These are phyloP conservation scores for Prosopis cineraria DNA, from an alignment of 306 rosid genomes.

Conservation along the genomic window DNA sequence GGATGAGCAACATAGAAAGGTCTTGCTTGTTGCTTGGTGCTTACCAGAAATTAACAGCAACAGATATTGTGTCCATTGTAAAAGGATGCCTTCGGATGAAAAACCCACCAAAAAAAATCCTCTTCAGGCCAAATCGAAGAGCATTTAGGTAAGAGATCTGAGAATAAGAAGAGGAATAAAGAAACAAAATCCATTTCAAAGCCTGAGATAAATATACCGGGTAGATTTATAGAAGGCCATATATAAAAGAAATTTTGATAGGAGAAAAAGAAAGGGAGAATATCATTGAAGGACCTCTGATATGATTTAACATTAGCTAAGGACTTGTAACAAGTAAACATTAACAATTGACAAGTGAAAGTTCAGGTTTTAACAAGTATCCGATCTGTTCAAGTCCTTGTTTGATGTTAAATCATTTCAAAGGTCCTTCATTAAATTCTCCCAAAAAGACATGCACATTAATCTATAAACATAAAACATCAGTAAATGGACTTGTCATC, in stretches of 20 bases:
- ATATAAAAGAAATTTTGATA: background rate
- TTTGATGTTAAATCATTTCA: no score
- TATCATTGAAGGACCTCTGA: no score
- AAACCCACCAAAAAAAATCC: slow-evolving; percentile 94
- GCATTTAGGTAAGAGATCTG: slow-evolving; percentile 95
- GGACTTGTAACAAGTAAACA: no score
- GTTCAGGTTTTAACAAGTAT: no score
- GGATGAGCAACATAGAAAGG: background rate
- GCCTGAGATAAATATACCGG: background rate
- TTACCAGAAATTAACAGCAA: slow-evolving; percentile 95
- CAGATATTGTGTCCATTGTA: slow-evolving; percentile 95
- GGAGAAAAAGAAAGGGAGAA: no score
- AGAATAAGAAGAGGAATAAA: slow-evolving; percentile 21
- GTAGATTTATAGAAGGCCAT: slow-evolving; percentile 5
- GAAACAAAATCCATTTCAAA: slow-evolving; percentile 29
- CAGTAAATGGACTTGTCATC: background rate
- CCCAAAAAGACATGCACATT: no score
- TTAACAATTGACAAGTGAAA: no score
- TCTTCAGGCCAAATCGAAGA: slow-evolving; percentile 88
- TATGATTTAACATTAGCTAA: no score
- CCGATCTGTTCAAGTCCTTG: no score
- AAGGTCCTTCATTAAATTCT: no score
- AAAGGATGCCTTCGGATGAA: slow-evolving; percentile 83
- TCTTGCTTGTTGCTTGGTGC: slow-evolving; percentile 22
- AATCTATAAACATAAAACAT: background rate